A percentile compares a stretch with the other conserved stretches of the same genome.
These are phyloP conservation scores for Lasiodiplodia sp. DNA, from an alignment of 2,329 filamentous ascomycete species.

Conservation along the genomic window DNA sequence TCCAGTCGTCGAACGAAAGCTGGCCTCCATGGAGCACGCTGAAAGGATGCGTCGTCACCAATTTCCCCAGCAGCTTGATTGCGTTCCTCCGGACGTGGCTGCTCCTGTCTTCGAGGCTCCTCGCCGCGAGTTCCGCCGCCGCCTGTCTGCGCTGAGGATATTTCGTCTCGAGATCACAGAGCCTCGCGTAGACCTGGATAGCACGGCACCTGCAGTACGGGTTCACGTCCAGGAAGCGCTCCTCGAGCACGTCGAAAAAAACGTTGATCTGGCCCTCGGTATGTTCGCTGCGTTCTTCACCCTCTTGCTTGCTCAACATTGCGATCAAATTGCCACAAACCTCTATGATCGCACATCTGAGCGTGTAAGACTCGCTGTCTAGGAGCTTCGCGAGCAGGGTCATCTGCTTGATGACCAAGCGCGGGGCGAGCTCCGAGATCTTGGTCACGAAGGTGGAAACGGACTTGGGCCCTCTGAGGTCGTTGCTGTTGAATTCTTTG, in stretches of 20 bases:
- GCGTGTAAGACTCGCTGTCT: slow-evolving; percentile 95
- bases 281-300: slow-evolving; percentile 81
- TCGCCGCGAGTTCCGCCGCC: slow-evolving; percentile 83
- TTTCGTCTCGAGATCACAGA: slow-evolving; percentile 95
- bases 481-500: slow-evolving; percentile 97
- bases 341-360: slow-evolving; percentile 92
- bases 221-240: slow-evolving; percentile 94
- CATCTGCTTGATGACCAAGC: slow-evolving; percentile 97
- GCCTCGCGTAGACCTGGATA: slow-evolving; percentile 89
- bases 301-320: slow-evolving; percentile 86
- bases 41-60: slow-evolving; percentile 95
- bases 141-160: slow-evolving; percentile 90
- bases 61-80: slow-evolving; percentile 85
- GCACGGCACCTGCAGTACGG: slow-evolving; percentile 92
- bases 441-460: slow-evolving; percentile 93
- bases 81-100: slow-evolving; percentile 96
- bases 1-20: slow-evolving; percentile 85
- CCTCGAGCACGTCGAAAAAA: slow-evolving; percentile 96
- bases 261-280: slow-evolving; percentile 94
- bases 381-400: slow-evolving; percentile 92
- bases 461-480: slow-evolving; percentile 93
- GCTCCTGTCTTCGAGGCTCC: slow-evolving; percentile 95
- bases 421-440: slow-evolving; percentile 88
- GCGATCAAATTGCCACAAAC: slow-evolving; percentile 95
- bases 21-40: slow-evolving; percentile 84